Evolutionary conservation across 192 early-diverging fungal genomes (phyloP), one percentile per base, ranked within the genome.

Genomic region (Entomortierella beljakovae): DNA sequence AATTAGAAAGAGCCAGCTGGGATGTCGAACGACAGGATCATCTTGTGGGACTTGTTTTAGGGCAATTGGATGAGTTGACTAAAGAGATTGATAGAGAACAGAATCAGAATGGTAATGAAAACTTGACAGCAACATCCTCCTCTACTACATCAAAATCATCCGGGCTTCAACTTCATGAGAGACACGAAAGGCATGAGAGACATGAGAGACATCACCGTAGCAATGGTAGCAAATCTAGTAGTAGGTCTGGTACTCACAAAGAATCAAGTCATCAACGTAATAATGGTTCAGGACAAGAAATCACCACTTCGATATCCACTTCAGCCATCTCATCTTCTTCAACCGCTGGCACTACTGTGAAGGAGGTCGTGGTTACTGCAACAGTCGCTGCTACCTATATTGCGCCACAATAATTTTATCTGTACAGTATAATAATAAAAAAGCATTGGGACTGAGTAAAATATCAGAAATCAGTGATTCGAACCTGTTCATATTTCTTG

Each of bases 21-120:
- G 75, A 79, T 61, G 75, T 79, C 8, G 75, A 79, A n/a, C 53
- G 75, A n/a, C 75, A 79, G 31, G 64, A 79, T 23, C 75, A 79
- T 54, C 67, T 79, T n/a, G 75, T 79, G 22, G 75, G 75, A 16
- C 60, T 79, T 26, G 75, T 79, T 37, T 51, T 79, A 7, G 75
- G 75, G 15, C 75, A 79, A 31, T 22, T 79, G 53, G 75, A 79
- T 31, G 75, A 79, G 23, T 57, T 79, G 10, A 62, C 69, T 10
- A 60, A 37, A 43, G 75, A 79, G 54, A 70, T 79, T 33, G 75
- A 79, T 31, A 49, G 40, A 56, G 67, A 79, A 31, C 75, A 64
- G 29, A 29, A 43, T 8, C 51, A 10, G 0, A 60, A 4, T 20
- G 70, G 57, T 10, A 28, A 25, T 29, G 26, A 28, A 8, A 49